A percentile compares a stretch with the other conserved stretches of the same genome.
Conservation (phyloP, 495 filamentous ascomycete species). For the Pseudevernia furfuracea region DNA sequence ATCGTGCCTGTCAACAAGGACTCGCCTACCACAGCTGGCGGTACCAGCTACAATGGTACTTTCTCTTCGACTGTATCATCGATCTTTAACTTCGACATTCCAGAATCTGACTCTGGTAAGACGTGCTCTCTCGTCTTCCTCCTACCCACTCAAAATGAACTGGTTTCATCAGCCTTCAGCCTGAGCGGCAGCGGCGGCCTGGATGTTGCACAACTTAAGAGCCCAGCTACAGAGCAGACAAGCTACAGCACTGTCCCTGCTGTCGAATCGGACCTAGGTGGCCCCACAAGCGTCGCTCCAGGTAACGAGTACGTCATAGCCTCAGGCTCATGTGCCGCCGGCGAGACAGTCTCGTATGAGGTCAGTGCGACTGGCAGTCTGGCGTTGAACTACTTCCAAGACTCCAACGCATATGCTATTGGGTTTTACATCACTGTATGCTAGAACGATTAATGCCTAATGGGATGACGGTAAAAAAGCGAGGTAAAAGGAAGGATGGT, state of each 20-base stretch:
- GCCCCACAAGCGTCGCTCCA: constrained; percentile 39
- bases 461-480: constrained; percentile 3
- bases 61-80: constrained; percentile 49
- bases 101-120: constrained; percentile 42
- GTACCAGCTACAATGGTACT: constrained; percentile 46
- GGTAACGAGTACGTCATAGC: constrained; percentile 51
- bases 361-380: constrained; percentile 46
- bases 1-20: constrained; percentile 57
- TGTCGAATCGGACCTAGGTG: constrained; percentile 40
- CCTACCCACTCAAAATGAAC: constrained; percentile 47
- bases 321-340: constrained; percentile 50
- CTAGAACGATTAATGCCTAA: constrained; percentile 31
- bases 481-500: not conserved
- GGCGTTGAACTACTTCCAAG: constrained; percentile 56
- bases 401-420: constrained; percentile 53
- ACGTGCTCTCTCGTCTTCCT: constrained; percentile 61
- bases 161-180: constrained; percentile 49
- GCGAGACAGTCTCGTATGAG: constrained; percentile 43
- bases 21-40: constrained; percentile 43
- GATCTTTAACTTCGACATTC: constrained; percentile 66
- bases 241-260: constrained; percentile 45
- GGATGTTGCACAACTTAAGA: constrained; percentile 42
- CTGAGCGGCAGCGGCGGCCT: constrained; percentile 52
- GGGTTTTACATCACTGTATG: constrained; percentile 57
- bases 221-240: constrained; percentile 37